phyloP scores from a whole-genome alignment of 1,284 basidiomycete genomes.

The Schizophyllum amplum region DNA sequence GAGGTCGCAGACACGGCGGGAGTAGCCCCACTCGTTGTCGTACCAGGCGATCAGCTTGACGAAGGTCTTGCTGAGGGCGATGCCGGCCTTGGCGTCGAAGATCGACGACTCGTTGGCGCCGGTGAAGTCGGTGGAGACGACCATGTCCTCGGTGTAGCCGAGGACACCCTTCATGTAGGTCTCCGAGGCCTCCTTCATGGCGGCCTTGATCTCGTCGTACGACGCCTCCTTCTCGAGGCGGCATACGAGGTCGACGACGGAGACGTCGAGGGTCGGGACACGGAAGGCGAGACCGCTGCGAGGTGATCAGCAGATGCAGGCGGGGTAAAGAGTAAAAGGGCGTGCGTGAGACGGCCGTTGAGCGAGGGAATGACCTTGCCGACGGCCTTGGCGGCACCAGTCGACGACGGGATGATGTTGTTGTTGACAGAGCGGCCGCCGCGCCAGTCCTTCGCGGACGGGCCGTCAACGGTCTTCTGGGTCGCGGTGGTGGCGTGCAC shows the following conservation, averaged over 20 bases:
- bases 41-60: conserved; percentile 96
- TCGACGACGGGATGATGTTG: conserved; percentile 99
- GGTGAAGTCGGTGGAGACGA: conserved; percentile 94
- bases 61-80: conserved; percentile 88
- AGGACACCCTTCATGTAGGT: conserved; percentile 76
- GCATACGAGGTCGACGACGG: conserved; percentile 96
- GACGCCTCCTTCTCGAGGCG: conserved; percentile 82
- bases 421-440: conserved; percentile 94
- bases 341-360: conserved; percentile 94
- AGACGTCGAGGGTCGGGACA: conserved; percentile 94
- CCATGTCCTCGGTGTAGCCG: conserved; percentile 90
- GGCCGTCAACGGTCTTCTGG: conserved; percentile 99
- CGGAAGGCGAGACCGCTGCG: conserved; percentile 92
- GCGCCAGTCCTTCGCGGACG: conserved; percentile 92
- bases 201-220: conserved; percentile 91
- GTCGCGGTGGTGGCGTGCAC: conserved; percentile 97
- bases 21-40: conserved; percentile 98
- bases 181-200: conserved; percentile 78
- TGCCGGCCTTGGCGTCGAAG: conserved; percentile 92
- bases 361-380: conserved; percentile 97
- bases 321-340: conserved; percentile 9
- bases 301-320: background rate
- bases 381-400: conserved; percentile 98
- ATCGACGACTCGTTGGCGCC: conserved; percentile 76
- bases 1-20: conserved; percentile 89